A percentile compares a stretch with the other conserved stretches of the same genome.
Evolutionary conservation across 306 rosid genomes (phyloP).

Genomic region (Casuarina cunninghamiana): DNA sequence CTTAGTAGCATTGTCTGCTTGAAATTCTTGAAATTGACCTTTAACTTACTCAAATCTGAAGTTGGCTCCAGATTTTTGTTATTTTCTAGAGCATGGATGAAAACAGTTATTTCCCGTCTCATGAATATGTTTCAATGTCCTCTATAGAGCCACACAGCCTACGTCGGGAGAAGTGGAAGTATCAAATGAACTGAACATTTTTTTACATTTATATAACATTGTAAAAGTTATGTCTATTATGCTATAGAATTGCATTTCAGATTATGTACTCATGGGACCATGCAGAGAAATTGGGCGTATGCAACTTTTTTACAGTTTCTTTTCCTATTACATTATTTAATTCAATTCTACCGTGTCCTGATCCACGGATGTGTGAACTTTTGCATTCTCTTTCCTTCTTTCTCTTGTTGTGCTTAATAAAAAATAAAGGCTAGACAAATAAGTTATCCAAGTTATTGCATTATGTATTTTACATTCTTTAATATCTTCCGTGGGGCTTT

Average conservation of each 20-base stretch:
- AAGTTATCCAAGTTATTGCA: not conserved
- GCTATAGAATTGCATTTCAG: not conserved
- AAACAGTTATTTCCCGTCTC: not conserved
- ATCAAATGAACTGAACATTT: not conserved
- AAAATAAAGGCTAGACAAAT: not conserved
- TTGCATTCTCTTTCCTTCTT: not conserved
- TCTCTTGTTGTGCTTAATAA: not conserved
- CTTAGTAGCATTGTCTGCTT: constrained; percentile 11
- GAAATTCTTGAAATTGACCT: constrained; percentile 8
- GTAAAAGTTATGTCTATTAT: not conserved
- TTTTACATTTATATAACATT: not conserved
- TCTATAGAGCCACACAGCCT: not conserved
- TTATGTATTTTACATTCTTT: not conserved
- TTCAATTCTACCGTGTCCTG: not conserved
- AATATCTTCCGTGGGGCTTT: not conserved
- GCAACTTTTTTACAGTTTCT: not conserved
- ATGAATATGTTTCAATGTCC: not conserved
- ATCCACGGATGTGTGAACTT: not conserved
- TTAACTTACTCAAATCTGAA: constrained; percentile 9
- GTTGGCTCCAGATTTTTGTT: not conserved
- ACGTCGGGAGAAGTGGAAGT: not conserved
- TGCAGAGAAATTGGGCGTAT: not conserved
- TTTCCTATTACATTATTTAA: not conserved
- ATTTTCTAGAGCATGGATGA: not conserved
- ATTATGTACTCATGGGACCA: not conserved